Conservation (phyloP, 768 basidiomycete species). For the Trametes elegans region DNA sequence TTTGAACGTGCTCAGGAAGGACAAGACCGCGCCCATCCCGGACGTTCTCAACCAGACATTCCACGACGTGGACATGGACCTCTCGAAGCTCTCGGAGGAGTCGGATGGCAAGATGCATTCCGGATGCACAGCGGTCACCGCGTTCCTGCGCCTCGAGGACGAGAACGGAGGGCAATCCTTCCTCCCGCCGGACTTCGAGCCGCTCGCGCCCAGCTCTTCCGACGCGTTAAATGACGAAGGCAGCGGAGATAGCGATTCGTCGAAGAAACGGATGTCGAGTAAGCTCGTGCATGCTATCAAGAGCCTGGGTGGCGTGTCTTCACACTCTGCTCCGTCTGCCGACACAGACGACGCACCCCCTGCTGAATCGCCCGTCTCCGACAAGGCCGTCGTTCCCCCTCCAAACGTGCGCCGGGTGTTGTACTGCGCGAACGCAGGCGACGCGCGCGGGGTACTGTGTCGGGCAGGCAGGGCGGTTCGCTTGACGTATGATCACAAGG, state of each 20-base stretch:
- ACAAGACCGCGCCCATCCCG: slow-evolving; percentile 62
- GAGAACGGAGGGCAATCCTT: slow-evolving; percentile 71
- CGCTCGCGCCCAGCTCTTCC: slow-evolving; percentile 17
- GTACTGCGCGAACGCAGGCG: slow-evolving; percentile 96
- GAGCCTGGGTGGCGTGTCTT: slow-evolving; percentile 41
- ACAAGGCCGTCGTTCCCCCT: slow-evolving; percentile 24
- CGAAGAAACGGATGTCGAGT: slow-evolving; percentile 35
- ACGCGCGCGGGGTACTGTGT: slow-evolving; percentile 92
- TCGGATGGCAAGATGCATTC: slow-evolving; percentile 92
- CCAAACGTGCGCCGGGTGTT: slow-evolving; percentile 63
- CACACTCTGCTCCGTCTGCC: slow-evolving; percentile 17
- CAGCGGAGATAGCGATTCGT: slow-evolving; percentile 40
- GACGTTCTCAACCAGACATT: slow-evolving; percentile 93
- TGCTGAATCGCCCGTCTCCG: slow-evolving; percentile 14
- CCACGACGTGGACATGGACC: slow-evolving; percentile 81
- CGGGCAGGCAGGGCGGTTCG: slow-evolving; percentile 88
- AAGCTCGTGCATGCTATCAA: slow-evolving; percentile 29
- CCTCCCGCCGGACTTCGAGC: slow-evolving; percentile 32
- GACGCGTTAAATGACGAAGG: slow-evolving; percentile 43
- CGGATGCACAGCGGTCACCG: slow-evolving; percentile 95
- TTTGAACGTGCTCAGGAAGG: slow-evolving; percentile 63
- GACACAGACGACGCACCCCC: slow-evolving; percentile 20
- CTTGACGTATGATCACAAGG: slow-evolving; percentile 98
- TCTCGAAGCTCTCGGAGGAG: slow-evolving; percentile 83
- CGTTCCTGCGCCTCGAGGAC: slow-evolving; percentile 92